These are phyloP conservation scores for Metarhizium anisopliae DNA, from an alignment of 2,329 filamentous ascomycete species.

Conservation along the genomic window DNA sequence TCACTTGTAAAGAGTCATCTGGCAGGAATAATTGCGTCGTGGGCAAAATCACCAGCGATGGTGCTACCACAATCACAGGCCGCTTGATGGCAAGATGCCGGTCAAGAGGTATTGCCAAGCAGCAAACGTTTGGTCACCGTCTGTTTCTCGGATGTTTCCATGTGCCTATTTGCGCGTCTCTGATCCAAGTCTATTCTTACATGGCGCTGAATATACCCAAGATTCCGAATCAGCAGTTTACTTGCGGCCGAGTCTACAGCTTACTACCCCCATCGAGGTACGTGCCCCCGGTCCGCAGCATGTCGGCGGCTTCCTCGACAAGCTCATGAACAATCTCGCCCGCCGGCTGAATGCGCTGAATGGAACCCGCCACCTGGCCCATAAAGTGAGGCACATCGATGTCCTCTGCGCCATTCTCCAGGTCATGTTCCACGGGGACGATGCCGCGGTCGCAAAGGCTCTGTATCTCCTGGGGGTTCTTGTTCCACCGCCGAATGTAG, in stretches of 20 bases:
- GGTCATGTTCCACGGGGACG: constrained; percentile 72
- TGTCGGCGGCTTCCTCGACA: constrained; percentile 63
- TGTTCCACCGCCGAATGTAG: constrained; percentile 77
- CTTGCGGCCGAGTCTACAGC: not conserved
- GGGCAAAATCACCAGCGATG: too few relatives aligned
- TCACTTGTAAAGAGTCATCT: too few relatives aligned
- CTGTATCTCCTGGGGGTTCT: constrained; percentile 62
- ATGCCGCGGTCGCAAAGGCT: constrained; percentile 67
- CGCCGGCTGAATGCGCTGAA: constrained; percentile 71
- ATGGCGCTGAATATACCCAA: too few relatives aligned
- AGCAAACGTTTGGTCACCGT: too few relatives aligned
- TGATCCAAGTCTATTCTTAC: too few relatives aligned
- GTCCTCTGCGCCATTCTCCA: constrained; percentile 67
- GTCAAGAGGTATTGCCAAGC: too few relatives aligned
- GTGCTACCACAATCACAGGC: too few relatives aligned
- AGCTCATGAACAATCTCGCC: constrained; percentile 82
- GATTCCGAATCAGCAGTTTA: not conserved
- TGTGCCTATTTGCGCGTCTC: too few relatives aligned
- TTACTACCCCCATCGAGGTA: not conserved
- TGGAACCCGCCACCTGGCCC: constrained; percentile 82
- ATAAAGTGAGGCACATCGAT: constrained; percentile 83
- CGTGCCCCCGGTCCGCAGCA: not conserved
- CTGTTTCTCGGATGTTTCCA: too few relatives aligned
- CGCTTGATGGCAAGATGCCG: too few relatives aligned
- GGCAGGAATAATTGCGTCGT: too few relatives aligned